Conservation (phyloP, 1,139 yeast genomes). For the Yamadazyma friedrichii region DNA sequence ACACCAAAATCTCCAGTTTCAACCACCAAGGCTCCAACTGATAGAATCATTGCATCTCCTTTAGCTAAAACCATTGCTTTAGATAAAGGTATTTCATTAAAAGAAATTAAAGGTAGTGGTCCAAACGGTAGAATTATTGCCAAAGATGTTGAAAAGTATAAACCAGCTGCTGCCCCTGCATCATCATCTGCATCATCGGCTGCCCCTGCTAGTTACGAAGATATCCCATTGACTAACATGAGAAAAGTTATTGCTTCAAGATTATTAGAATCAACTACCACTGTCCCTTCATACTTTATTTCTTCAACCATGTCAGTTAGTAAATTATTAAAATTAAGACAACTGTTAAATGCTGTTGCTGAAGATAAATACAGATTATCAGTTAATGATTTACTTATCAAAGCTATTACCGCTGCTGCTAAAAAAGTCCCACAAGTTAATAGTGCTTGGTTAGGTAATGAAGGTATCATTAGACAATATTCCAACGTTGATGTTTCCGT, state of each 20-base stretch:
- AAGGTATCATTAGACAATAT: conserved; percentile 91
- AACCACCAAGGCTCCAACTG: conserved; percentile 32
- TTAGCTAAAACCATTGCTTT: conserved; percentile 91
- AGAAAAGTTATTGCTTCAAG: conserved; percentile 92
- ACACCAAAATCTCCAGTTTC: conserved; percentile 16
- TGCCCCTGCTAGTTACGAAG: conserved; percentile 63
- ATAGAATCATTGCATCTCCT: conserved; percentile 91
- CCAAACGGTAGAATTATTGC: conserved; percentile 94
- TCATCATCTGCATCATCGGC: conserved; percentile 51
- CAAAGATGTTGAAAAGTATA: conserved; percentile 77
- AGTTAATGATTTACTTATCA: conserved; percentile 89
- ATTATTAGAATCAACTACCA: conserved; percentile 79
- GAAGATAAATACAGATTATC: conserved; percentile 90
- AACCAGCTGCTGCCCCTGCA: conserved; percentile 40
- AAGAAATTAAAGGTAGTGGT: conserved; percentile 86
- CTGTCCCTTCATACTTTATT: conserved; percentile 89
- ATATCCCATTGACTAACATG: conserved; percentile 86
- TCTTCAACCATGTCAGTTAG: conserved; percentile 83
- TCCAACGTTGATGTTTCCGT: conserved; percentile 92
- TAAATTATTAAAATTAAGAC: conserved; percentile 89
- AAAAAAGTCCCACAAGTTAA: conserved; percentile 91
- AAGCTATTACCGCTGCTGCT: conserved; percentile 90
- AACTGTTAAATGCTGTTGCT: conserved; percentile 80
- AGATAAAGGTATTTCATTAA: conserved; percentile 86
- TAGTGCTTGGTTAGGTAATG: conserved; percentile 87